phyloP scores from a whole-genome alignment of 306 rosid genomes.

The Dicorynia guianensis region DNA sequence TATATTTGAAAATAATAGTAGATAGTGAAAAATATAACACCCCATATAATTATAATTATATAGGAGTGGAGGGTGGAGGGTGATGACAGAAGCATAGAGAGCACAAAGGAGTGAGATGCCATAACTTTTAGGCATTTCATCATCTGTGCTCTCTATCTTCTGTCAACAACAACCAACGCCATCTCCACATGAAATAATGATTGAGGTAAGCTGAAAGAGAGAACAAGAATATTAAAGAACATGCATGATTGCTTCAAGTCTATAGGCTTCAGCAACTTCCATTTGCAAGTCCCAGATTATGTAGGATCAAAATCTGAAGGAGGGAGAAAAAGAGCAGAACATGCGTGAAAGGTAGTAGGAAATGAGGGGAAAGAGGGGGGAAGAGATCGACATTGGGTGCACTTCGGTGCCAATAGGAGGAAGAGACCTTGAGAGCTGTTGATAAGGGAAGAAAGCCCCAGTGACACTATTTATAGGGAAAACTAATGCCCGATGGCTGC shows the following conservation, averaged over 20 bases:
- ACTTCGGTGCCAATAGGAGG: slow-evolving; percentile 14
- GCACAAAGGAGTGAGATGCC: slow-evolving; percentile 85
- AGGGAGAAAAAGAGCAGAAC: background rate
- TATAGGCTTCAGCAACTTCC: no score
- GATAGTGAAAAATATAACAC: no score
- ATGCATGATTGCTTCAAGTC: background rate
- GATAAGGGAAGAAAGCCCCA: slow-evolving; percentile 33
- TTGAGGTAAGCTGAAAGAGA: no score
- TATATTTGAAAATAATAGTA: no score
- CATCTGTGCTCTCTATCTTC: slow-evolving; percentile 93
- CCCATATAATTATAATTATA: no score
- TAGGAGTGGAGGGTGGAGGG: background rate
- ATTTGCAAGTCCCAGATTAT: background rate
- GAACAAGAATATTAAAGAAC: no score
- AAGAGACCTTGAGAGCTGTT: slow-evolving; percentile 35
- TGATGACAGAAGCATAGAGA: slow-evolving; percentile 81
- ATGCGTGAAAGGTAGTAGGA: background rate
- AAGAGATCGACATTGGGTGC: background rate
- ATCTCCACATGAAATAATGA: background rate
- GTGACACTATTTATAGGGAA: slow-evolving; percentile 57
- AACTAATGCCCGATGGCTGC: background rate
- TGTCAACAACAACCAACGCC: slow-evolving; percentile 67
- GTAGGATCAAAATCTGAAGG: background rate
- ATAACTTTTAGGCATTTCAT: slow-evolving; percentile 55
- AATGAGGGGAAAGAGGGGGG: background rate